Evolutionary conservation across 1,284 basidiomycete genomes (phyloP), one percentile per base, ranked within the genome.

Genomic region (Inonotus hispidus): DNA sequence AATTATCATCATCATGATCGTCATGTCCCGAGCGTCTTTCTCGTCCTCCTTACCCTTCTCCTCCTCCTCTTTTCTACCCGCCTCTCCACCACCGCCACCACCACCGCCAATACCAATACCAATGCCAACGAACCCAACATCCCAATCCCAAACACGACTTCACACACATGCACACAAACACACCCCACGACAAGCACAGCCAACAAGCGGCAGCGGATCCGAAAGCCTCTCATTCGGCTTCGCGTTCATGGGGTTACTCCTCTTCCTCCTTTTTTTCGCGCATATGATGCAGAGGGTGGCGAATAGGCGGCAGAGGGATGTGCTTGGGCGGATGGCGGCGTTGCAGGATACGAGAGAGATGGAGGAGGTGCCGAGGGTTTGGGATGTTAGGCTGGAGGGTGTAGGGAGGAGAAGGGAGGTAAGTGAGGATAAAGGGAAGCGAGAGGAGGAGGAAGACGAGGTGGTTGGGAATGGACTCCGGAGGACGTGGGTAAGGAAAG

Each of bases 191-290:
- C 47, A 49, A 25, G 7, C 7, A 10, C 11, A 4, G 7, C 29
- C 47, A 14, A 19, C 46, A 32, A 32, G 29, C 11, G 19, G 14
- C 35, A 10, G 39, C n/a, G 29, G 38, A 19, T 27, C 49, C 29
- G 29, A 52, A 23, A 53, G 50, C 43, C 46, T 60, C 16, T 38
- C 47, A 23, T 60, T 60, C 53, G 59, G 59, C 3, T 55, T 60
- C n/a, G 39, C 54, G 13, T 60, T 60, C 53, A 56, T 60, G 43
- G 59, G 41, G 4, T 27, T 60, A 2, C 53, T 60, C 2, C 16
- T 60, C 27, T 35, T 32, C 27, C 45, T 46, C 35, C n/a, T 56
- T 1, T 11, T 38, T 23, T 29, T 50, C 38, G 57, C 57, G 43
- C 46, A 45, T 16, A 23, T 35, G 32, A 37, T 50, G 23, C 57